Percentiles rank a stretch among this genome's conserved stretches.
phyloP scores from a whole-genome alignment of 768 basidiomycete species.

The Panaeolus papilionaceus region DNA sequence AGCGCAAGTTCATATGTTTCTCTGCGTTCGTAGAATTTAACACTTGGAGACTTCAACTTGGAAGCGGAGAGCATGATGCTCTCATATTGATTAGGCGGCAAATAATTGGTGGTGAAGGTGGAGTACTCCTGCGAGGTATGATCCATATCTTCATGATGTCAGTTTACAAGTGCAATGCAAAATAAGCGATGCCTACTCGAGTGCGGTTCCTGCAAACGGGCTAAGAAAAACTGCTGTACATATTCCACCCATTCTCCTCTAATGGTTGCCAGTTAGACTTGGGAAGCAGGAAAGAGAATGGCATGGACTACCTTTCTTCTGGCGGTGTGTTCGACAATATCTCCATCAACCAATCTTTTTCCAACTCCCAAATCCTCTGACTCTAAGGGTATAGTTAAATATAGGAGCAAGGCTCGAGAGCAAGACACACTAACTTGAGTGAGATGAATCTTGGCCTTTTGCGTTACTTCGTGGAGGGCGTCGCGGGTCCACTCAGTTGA shows the following conservation, averaged over 20 bases:
- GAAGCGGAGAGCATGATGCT: constrained; percentile 77
- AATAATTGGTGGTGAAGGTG: constrained; percentile 82
- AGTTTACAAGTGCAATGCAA: not conserved
- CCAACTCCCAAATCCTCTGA: constrained; percentile 71
- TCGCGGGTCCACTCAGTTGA: constrained; percentile 65
- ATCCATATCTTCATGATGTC: constrained; percentile 64
- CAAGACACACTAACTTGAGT: constrained; percentile 53
- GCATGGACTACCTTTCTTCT: constrained; percentile 49
- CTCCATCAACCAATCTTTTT: constrained; percentile 78
- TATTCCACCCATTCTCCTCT: constrained; percentile 52
- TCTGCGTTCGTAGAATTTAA: constrained; percentile 65
- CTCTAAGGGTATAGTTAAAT: constrained; percentile 51
- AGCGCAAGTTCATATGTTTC: constrained; percentile 67
- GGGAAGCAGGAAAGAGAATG: constrained; percentile 1
- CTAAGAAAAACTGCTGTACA: constrained; percentile 65
- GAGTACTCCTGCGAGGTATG: constrained; percentile 89
- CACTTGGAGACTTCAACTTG: constrained; percentile 65
- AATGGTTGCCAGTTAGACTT: constrained; percentile 20
- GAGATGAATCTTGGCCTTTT: constrained; percentile 65
- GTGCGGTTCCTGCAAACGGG: constrained; percentile 79
- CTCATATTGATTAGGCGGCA: constrained; percentile 81
- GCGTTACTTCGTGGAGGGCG: constrained; percentile 58
- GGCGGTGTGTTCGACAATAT: constrained; percentile 55
- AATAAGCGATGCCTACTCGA: constrained; percentile 50
- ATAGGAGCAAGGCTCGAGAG: not conserved